phyloP scores from a whole-genome alignment of 371 early-diverging fungal genomes.

The Mortierella sp. region DNA sequence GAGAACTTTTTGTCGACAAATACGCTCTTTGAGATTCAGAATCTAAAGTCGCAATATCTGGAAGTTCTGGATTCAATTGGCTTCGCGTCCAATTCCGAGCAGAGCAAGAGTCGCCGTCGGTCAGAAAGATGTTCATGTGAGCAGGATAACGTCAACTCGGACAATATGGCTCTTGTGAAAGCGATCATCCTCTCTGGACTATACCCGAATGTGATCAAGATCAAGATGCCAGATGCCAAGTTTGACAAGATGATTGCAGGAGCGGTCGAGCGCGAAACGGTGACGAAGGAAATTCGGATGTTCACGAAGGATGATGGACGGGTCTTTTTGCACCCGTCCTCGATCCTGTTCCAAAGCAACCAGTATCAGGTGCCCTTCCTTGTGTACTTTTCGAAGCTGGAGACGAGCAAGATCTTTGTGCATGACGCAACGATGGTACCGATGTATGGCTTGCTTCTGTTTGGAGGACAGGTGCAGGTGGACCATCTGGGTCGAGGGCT shows the following conservation, averaged over 20 bases:
- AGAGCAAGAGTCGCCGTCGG: constrained; percentile 41
- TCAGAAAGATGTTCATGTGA: constrained; percentile 44
- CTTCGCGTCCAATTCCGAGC: constrained; percentile 52
- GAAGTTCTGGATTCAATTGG: constrained; percentile 74
- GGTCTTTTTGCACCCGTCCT: constrained; percentile 86
- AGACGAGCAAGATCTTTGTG: constrained; percentile 79
- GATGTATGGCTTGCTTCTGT: constrained; percentile 76
- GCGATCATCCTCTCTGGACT: constrained; percentile 72
- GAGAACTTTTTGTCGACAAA: constrained; percentile 73
- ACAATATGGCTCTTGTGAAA: constrained; percentile 67
- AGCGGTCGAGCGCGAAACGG: constrained; percentile 77
- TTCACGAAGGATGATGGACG: constrained; percentile 75
- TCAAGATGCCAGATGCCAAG: constrained; percentile 76
- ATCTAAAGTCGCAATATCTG: constrained; percentile 65
- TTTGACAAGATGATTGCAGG: constrained; percentile 81
- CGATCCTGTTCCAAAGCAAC: constrained; percentile 70
- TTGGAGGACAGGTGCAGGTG: constrained; percentile 76
- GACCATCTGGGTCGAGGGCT: constrained; percentile 77
- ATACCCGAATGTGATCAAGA: constrained; percentile 77
- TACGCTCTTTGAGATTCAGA: constrained; percentile 61
- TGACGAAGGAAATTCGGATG: constrained; percentile 79
- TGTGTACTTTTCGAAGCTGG: constrained; percentile 75
- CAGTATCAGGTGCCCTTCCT: constrained; percentile 73
- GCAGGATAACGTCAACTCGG: constrained; percentile 57
- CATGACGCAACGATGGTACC: constrained; percentile 79